Evolutionary conservation across 495 filamentous ascomycete genomes (phyloP).

Genomic region (Amorphotheca resinae): DNA sequence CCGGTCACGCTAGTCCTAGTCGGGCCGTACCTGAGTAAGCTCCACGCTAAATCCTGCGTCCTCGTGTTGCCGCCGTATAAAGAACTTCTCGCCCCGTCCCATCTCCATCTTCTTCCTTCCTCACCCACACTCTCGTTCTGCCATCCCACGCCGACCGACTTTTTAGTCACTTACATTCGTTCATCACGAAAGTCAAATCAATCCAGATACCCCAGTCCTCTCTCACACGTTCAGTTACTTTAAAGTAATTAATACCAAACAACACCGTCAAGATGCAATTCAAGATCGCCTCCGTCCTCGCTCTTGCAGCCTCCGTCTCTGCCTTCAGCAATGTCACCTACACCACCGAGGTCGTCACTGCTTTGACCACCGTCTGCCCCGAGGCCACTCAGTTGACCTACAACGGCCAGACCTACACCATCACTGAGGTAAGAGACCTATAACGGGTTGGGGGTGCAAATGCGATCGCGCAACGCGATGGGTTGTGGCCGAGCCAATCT

Average conservation of each 20-base stretch:
- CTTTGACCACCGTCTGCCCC: slow-evolving; percentile 81
- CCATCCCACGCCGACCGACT: slow-evolving; percentile 40
- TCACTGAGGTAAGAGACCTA: slow-evolving; percentile 44
- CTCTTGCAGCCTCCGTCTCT: slow-evolving; percentile 50
- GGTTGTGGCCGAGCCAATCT: no score
- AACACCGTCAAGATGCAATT: slow-evolving; percentile 71
- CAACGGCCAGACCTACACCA: slow-evolving; percentile 62
- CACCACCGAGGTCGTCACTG: slow-evolving; percentile 67
- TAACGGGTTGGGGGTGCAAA: not conserved
- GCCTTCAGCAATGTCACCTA: slow-evolving; percentile 37
- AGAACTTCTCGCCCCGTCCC: slow-evolving; percentile 11
- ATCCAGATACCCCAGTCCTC: slow-evolving; percentile 10
- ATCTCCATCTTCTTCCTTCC: slow-evolving; percentile 14
- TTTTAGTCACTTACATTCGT: slow-evolving; percentile 51
- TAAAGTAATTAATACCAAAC: slow-evolving; percentile 30
- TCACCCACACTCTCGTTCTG: slow-evolving; percentile 36
- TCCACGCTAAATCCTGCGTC: no score
- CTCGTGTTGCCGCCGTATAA: slow-evolving; percentile 11
- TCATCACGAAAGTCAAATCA: slow-evolving; percentile 22
- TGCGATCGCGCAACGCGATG: not conserved
- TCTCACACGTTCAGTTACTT: slow-evolving; percentile 27
- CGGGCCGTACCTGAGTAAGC: no score
- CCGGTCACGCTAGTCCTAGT: no score
- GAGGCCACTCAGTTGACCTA: slow-evolving; percentile 57
- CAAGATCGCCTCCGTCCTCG: slow-evolving; percentile 24